Evolutionary conservation across 331 rosid species (phyloP).

Genomic region (Acacia concinna): DNA sequence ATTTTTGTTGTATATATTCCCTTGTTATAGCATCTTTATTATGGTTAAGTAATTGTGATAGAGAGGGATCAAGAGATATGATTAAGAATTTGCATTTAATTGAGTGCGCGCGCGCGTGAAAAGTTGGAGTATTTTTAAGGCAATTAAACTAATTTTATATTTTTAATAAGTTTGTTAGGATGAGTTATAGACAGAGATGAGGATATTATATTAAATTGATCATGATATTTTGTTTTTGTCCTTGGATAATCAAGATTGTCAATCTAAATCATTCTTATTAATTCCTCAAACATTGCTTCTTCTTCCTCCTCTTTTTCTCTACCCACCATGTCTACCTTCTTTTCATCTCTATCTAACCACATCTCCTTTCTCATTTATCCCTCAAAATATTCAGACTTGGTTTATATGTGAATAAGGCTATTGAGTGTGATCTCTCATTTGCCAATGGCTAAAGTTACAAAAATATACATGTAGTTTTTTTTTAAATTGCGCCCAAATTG

Average conservation of each 20-base stretch:
- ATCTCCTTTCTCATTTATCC: neutral
- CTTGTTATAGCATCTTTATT: neutral
- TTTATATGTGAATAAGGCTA: neutral
- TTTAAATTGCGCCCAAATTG: too few relatives aligned
- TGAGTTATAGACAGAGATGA: too few relatives aligned
- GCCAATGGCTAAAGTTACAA: too few relatives aligned
- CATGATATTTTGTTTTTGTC: neutral
- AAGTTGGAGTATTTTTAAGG: neutral
- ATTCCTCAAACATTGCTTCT: neutral
- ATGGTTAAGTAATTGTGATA: neutral
- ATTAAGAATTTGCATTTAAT: neutral
- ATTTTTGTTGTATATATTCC: too few relatives aligned
- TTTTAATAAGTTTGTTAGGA: too few relatives aligned
- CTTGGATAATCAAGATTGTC: conserved; percentile 6
- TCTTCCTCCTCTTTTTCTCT: too few relatives aligned
- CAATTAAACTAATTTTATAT: neutral
- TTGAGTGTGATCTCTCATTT: too few relatives aligned
- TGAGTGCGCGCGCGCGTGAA: neutral
- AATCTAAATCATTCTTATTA: neutral
- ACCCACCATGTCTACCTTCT: neutral
- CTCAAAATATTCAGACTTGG: neutral
- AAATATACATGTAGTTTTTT: too few relatives aligned
- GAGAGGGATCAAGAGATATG: neutral
- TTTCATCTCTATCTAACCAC: neutral
- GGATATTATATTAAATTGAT: neutral